Evolutionary conservation across 768 basidiomycete species (phyloP).

Genomic region (Leucocoprinus birnbaumii): DNA sequence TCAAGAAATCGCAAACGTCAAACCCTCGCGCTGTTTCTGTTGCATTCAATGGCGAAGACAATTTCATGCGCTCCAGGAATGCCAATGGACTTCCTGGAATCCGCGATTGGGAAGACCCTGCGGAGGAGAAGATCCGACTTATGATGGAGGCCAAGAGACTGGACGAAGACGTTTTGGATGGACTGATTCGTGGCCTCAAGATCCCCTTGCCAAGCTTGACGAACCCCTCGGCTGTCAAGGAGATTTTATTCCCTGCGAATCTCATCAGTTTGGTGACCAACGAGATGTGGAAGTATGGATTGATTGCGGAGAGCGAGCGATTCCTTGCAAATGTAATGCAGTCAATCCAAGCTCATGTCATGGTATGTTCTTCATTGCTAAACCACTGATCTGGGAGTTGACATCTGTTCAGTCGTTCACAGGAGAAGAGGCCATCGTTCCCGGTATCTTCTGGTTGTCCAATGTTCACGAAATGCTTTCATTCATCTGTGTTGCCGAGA

Average conservation of each 20-base stretch:
- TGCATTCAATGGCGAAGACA: slow-evolving; percentile 82
- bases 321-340: slow-evolving; percentile 99
- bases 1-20: slow-evolving; percentile 65
- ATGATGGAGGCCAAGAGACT: slow-evolving; percentile 88
- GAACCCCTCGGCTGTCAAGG: slow-evolving; percentile 92
- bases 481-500: slow-evolving; percentile 98
- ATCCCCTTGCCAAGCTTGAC: slow-evolving; percentile 88
- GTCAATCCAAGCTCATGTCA: slow-evolving; percentile 93
- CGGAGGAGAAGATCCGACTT: slow-evolving; percentile 92
- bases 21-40: slow-evolving; percentile 88
- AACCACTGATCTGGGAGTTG: slow-evolving; percentile 1
- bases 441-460: slow-evolving; percentile 99
- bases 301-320: slow-evolving; percentile 94
- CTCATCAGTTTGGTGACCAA: slow-evolving; percentile 97
- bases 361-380: slow-evolving; percentile 56
- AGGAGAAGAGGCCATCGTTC: slow-evolving; percentile 92
- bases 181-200: slow-evolving; percentile 87
- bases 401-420: slow-evolving; percentile 63
- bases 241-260: slow-evolving; percentile 98
- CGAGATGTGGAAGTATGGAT: slow-evolving; percentile 99
- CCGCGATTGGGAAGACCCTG: slow-evolving; percentile 78
- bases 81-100: slow-evolving; percentile 69
- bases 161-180: slow-evolving; percentile 91
- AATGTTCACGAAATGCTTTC: slow-evolving; percentile 99
- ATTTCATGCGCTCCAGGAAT: slow-evolving; percentile 55